Percentiles rank a stretch among this genome's conserved stretches.
These are phyloP conservation scores for Penicillium expansum DNA, from an alignment of 2,329 filamentous ascomycete genomes.

Conservation along the genomic window DNA sequence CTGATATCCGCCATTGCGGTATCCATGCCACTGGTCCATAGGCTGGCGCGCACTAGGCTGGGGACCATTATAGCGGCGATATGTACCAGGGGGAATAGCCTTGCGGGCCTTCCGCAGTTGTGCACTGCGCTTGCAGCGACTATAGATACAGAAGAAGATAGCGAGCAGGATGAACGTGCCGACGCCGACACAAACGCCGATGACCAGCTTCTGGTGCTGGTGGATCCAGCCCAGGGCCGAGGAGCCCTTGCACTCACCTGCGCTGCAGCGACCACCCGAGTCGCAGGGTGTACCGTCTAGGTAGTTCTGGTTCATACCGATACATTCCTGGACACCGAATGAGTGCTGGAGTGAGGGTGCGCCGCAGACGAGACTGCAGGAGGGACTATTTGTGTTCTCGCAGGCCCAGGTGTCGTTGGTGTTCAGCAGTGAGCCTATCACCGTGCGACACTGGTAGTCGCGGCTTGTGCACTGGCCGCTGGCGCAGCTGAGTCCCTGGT, in stretches of 20 bases:
- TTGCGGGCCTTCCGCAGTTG: slow-evolving; percentile 18
- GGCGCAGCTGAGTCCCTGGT: slow-evolving; percentile 67
- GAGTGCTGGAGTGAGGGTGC: slow-evolving; percentile 65
- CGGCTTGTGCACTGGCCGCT: slow-evolving; percentile 93
- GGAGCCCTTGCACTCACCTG: slow-evolving; percentile 73
- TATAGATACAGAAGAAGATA: slow-evolving; percentile 65
- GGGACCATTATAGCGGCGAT: slow-evolving; percentile 7
- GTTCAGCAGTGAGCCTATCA: slow-evolving; percentile 72
- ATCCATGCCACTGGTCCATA: slow-evolving; percentile 26
- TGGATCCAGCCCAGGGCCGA: slow-evolving; percentile 73
- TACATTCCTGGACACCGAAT: slow-evolving; percentile 60
- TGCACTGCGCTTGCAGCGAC: slow-evolving; percentile 49
- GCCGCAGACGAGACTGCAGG: slow-evolving; percentile 74
- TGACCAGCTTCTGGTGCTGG: slow-evolving; percentile 74
- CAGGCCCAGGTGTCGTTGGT: slow-evolving; percentile 80
- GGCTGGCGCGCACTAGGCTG: slow-evolving; percentile 12
- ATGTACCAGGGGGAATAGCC: slow-evolving; percentile 8
- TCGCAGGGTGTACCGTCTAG: slow-evolving; percentile 85
- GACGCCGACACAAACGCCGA: slow-evolving; percentile 70
- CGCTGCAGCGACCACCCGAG: slow-evolving; percentile 73
- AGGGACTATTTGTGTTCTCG: slow-evolving; percentile 51
- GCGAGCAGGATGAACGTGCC: slow-evolving; percentile 70
- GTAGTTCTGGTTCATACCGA: slow-evolving; percentile 75
- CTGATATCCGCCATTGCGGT: slow-evolving; percentile 23
- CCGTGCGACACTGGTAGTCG: slow-evolving; percentile 79